Evolutionary conservation across 23 red algal genomes (phyloP), one percentile per base, ranked within the genome.

Genomic region (Porphyridium purpureum): DNA sequence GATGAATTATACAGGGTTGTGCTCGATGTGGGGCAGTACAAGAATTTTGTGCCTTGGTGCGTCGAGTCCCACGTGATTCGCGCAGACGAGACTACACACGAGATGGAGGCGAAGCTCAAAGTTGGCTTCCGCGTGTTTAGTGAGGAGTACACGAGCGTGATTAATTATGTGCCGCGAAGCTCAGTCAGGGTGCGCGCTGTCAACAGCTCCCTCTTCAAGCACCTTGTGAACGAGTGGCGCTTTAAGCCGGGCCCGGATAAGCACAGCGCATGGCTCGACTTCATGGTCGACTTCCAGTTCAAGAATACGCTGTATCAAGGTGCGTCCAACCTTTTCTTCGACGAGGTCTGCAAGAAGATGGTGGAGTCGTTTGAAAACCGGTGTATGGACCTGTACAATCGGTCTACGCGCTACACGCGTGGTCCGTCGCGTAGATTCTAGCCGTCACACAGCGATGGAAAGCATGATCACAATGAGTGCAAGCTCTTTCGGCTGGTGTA

Each of bases 161-260:
- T 95, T 4, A 63, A 66, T 0, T 7, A 80, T 3, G 54, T 70
- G 0, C 88, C 88, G 7, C 48, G 59, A 32, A 34, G 50, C 7
- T 52, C 62, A 15, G 77, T 95, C 26, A 52, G 62, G 5, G 88
- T 62, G 2, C 64, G 66, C 26, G 81, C 73, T 2, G 64, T 74
- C 21, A 49, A 78, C 46, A 80, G 69, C 14, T 35, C 50, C 26
- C 62, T 95, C 21, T 95, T 95, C 50, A 74, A 95, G 33, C 73
- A 86, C 66, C 88, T 95, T 27, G 74, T 95, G 14, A 95, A 82
- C 34, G 88, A 95, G 32, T 95, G 88, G 88, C 33, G 34, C 24
- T 95, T 95, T 60, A 55, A 52, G 36, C 72, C 72, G 19, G 74
- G 40, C 4, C 15, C 41, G 9, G 47, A 32, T 0, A 50, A 69